Percentiles rank a stretch among this genome's conserved stretches.
Evolutionary conservation across 176 grass and related monocot species (phyloP).

Genomic region (Aegilops longissima): DNA sequence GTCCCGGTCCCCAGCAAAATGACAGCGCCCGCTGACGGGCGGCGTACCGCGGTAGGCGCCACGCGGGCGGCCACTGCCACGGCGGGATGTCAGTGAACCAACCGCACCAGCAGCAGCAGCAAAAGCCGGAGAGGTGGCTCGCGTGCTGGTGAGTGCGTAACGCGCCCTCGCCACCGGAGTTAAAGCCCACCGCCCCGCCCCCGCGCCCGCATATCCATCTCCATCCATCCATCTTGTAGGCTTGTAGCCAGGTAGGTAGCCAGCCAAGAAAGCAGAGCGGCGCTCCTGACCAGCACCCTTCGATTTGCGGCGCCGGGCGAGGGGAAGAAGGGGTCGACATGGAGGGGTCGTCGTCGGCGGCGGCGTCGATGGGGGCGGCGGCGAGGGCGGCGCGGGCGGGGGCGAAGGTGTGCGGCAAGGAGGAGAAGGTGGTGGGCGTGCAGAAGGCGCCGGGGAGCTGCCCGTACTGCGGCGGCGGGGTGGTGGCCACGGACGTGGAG

Average conservation of each 20-base stretch:
- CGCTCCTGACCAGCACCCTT: background rate
- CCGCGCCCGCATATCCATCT: background rate
- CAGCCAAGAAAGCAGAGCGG: background rate
- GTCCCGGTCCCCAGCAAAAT: background rate
- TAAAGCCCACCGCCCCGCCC: background rate
- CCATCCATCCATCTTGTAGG: background rate
- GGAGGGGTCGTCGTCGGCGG: background rate
- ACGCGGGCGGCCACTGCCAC: background rate
- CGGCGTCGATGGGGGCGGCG: background rate
- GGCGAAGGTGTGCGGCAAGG: constrained; percentile 45
- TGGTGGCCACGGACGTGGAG: constrained; percentile 66
- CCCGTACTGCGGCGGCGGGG: constrained; percentile 77
- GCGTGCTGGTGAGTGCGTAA: background rate
- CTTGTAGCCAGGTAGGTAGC: background rate
- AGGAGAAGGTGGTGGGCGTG: constrained; percentile 58
- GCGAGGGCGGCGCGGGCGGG: constrained; percentile 1
- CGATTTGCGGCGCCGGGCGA: background rate
- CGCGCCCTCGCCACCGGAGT: background rate
- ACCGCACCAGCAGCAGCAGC: background rate
- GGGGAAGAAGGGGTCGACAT: background rate
- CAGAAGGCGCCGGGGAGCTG: constrained; percentile 77
- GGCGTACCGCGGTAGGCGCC: background rate
- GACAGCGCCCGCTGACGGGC: background rate
- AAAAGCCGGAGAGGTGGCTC: background rate
- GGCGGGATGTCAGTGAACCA: background rate